These are phyloP conservation scores for Marasmius tenuissimus DNA, from an alignment of 1,284 basidiomycete species.

Conservation along the genomic window DNA sequence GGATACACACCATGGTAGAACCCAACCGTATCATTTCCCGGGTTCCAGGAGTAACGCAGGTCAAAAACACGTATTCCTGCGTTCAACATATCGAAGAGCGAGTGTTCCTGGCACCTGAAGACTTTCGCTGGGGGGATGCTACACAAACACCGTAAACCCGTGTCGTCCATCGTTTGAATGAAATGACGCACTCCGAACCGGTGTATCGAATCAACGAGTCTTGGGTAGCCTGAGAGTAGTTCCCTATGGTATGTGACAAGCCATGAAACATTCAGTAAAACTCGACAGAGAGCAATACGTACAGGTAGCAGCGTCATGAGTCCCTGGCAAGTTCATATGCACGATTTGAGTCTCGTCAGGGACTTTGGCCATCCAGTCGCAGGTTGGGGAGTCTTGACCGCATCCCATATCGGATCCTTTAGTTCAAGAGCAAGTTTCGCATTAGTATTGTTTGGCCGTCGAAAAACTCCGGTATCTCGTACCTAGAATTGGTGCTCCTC, in stretches of 20 bases:
- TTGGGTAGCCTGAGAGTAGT: slow-evolving; percentile 41
- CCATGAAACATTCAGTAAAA: too few species aligned
- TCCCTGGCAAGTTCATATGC: slow-evolving; percentile 47
- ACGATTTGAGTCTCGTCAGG: slow-evolving; percentile 39
- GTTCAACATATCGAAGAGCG: slow-evolving; percentile 42
- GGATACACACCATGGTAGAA: slow-evolving; percentile 39
- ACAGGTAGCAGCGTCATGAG: slow-evolving; percentile 47
- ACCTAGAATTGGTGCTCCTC: slow-evolving; percentile 39
- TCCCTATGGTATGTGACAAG: slow-evolving; percentile 29
- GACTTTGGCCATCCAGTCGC: slow-evolving; percentile 44
- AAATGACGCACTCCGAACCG: slow-evolving; percentile 31
- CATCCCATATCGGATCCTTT: slow-evolving; percentile 32
- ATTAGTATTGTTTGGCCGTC: neutral
- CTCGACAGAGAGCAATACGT: slow-evolving; percentile 6
- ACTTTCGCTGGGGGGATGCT: slow-evolving; percentile 35
- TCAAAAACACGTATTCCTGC: slow-evolving; percentile 47
- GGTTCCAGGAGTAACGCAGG: slow-evolving; percentile 43
- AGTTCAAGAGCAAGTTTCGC: neutral
- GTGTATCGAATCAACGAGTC: slow-evolving; percentile 40
- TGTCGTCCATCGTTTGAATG: neutral
- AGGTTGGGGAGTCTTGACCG: slow-evolving; percentile 26
- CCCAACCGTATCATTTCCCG: slow-evolving; percentile 45
- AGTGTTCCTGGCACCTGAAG: slow-evolving; percentile 44
- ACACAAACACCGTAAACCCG: neutral
- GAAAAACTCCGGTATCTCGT: slow-evolving; percentile 1